These are phyloP conservation scores for Yamadazyma kitorensis DNA, from an alignment of 805 yeast genomes.

Conservation along the genomic window DNA sequence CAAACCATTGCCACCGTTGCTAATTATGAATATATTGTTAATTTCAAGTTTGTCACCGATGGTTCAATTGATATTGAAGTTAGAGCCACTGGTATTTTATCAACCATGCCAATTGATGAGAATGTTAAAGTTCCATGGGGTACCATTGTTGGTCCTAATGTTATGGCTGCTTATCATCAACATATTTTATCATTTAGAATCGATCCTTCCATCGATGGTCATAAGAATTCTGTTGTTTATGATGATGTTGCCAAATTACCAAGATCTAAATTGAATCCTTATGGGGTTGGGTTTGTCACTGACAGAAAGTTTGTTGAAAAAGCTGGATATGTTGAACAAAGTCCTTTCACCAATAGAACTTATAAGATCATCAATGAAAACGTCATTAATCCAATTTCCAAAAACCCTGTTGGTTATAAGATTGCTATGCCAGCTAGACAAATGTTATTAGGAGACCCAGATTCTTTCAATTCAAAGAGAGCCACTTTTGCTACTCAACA, in stretches of 20 bases:
- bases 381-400: constrained; percentile 64
- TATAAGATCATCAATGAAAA: constrained; percentile 74
- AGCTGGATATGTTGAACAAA: constrained; percentile 69
- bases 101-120: constrained; percentile 79
- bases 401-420: constrained; percentile 75
- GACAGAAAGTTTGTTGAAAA: constrained; percentile 65
- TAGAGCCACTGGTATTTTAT: constrained; percentile 83
- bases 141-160: constrained; percentile 75
- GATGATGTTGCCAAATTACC: constrained; percentile 68
- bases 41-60: constrained; percentile 70
- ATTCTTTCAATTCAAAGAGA: constrained; percentile 65
- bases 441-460: constrained; percentile 64
- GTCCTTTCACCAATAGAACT: constrained; percentile 72
- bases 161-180: constrained; percentile 82
- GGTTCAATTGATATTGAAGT: constrained; percentile 77
- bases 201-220: constrained; percentile 82
- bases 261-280: constrained; percentile 54
- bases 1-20: constrained; percentile 85
- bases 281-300: constrained; percentile 66
- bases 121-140: constrained; percentile 68
- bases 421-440: constrained; percentile 71
- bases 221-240: constrained; percentile 67
- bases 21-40: constrained; percentile 76
- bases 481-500: constrained; percentile 76
- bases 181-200: constrained; percentile 76